Evolutionary conservation across 106 monocot genomes (phyloP).

Genomic region (Platanthera guangdongensis): DNA sequence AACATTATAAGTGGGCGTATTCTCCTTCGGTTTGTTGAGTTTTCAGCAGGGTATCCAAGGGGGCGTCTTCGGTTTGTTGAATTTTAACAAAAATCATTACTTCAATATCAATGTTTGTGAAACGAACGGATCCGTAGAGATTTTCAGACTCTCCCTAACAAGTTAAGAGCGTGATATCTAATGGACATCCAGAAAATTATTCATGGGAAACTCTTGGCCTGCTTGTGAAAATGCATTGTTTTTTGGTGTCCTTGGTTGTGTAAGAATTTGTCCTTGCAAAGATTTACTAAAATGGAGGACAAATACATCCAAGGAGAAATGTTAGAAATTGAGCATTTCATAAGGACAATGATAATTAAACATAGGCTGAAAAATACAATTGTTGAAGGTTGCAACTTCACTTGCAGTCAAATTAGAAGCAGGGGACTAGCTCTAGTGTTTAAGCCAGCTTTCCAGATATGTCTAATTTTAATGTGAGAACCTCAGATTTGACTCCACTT

Average conservation of each 20-base stretch:
- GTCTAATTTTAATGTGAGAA: no score
- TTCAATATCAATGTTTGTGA: no score
- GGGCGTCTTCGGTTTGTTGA: no score
- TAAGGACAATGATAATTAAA: neutral
- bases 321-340: neutral
- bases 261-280: neutral
- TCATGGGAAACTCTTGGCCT: neutral
- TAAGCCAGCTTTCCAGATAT: no score
- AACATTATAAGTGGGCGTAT: no score
- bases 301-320: neutral
- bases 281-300: neutral
- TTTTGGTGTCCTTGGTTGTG: neutral
- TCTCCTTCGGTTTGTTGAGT: no score
- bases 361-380: neutral
- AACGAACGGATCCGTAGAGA: no score
- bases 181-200: neutral
- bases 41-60: no score
- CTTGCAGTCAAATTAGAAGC: neutral
- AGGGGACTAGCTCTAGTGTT: no score
- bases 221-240: slow-evolving; percentile 5
- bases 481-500: no score
- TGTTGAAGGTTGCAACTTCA: neutral
- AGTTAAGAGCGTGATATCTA: neutral
- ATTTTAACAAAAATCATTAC: no score
- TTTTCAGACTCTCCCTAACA: no score